Percentiles rank a stretch among this genome's conserved stretches.
These are phyloP conservation scores for Bruguiera sexangula DNA, from an alignment of 345 rosid species.

Conservation along the genomic window DNA sequence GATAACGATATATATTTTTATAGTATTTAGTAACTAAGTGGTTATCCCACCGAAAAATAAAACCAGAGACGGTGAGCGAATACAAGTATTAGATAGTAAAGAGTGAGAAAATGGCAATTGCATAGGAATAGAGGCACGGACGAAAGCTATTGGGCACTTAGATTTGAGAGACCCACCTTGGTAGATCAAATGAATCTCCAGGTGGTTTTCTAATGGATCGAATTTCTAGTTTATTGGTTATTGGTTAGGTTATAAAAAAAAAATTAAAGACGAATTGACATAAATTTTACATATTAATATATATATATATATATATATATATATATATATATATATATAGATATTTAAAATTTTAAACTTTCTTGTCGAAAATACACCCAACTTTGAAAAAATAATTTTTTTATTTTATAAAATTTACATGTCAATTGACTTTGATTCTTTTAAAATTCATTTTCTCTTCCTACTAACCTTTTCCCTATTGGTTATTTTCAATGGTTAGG, in stretches of 20 bases:
- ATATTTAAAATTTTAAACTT: too few relatives aligned
- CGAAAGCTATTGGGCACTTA: slow-evolving; percentile 41
- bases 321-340: too few relatives aligned
- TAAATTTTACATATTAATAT: too few relatives aligned
- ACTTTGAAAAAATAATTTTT: too few relatives aligned
- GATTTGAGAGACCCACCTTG: slow-evolving; percentile 62
- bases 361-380: too few relatives aligned
- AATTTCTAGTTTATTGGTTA: slow-evolving; percentile 31
- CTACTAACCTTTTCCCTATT: slow-evolving; percentile 2
- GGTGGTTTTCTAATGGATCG: slow-evolving; percentile 28
- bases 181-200: slow-evolving; percentile 32
- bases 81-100: slow-evolving; percentile 18
- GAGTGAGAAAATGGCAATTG: slow-evolving; percentile 32
- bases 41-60: slow-evolving; percentile 8
- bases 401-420: too few relatives aligned
- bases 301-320: too few relatives aligned
- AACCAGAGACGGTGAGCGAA: slow-evolving; percentile 1
- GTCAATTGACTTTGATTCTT: too few relatives aligned
- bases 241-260: too few relatives aligned
- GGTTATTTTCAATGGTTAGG: slow-evolving; percentile 65
- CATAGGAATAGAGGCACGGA: slow-evolving; percentile 23
- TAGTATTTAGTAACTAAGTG: slow-evolving; percentile 1
- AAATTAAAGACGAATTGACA: too few relatives aligned
- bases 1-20: background rate
- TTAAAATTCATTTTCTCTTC: too few relatives aligned